phyloP scores from a whole-genome alignment of 768 basidiomycete genomes.

The Saitozyma sp. region DNA sequence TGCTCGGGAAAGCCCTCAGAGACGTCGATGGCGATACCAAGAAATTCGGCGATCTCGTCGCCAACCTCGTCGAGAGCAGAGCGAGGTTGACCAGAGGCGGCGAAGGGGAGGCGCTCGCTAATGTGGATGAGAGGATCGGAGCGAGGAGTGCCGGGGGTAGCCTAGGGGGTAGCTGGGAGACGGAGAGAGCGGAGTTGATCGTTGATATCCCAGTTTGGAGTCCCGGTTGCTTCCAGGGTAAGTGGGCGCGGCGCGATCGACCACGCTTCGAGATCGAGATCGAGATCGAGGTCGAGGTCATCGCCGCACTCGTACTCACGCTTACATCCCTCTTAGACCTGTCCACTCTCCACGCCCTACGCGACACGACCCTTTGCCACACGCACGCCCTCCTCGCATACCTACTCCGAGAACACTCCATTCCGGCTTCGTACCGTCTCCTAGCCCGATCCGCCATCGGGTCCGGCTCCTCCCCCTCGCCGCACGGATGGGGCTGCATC shows the following conservation, averaged over 20 bases:
- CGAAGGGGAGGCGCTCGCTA: not conserved
- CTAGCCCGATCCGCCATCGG: constrained; percentile 40
- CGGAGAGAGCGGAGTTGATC: constrained; percentile 45
- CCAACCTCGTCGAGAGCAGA: constrained; percentile 13
- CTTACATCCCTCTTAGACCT: constrained; percentile 27
- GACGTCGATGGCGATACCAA: constrained; percentile 35
- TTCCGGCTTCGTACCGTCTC: constrained; percentile 45
- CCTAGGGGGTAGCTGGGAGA: constrained; percentile 40
- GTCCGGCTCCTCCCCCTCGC: constrained; percentile 5
- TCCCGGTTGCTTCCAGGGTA: constrained; percentile 48
- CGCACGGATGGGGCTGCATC: constrained; percentile 48
- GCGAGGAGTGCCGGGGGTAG: constrained; percentile 20
- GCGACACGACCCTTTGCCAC: constrained; percentile 48
- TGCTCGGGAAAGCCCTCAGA: constrained; percentile 7
- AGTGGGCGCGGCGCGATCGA: constrained; percentile 7
- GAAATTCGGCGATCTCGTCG: constrained; percentile 33
- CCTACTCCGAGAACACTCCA: constrained; percentile 31
- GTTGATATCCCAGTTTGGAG: constrained; percentile 51
- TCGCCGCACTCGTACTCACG: not conserved
- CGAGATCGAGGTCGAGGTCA: too few species aligned
- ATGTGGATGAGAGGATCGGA: too few species aligned
- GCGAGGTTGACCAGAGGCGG: not conserved
- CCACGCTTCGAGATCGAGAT: not conserved
- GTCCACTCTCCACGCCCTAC: constrained; percentile 48
- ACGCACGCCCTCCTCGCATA: constrained; percentile 44